These are phyloP conservation scores for Xanthoceras sorbifolium DNA, from an alignment of 345 rosid genomes.

Conservation along the genomic window DNA sequence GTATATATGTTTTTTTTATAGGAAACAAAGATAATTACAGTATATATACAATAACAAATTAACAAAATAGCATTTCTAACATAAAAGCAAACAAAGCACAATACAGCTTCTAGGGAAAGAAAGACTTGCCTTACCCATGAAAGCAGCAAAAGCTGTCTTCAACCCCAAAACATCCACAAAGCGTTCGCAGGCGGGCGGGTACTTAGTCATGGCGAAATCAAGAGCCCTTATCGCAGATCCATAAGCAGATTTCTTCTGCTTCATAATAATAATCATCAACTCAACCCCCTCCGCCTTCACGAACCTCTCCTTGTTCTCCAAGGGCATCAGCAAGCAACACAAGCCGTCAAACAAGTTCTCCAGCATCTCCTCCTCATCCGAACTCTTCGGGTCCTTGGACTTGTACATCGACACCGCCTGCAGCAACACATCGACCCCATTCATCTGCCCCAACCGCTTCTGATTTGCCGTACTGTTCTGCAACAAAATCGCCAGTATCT, in stretches of 20 bases:
- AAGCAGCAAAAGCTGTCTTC: constrained; percentile 95
- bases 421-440: constrained; percentile 87
- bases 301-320: constrained; percentile 98
- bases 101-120: constrained; percentile 12
- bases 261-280: constrained; percentile 96
- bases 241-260: constrained; percentile 96
- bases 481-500: constrained; percentile 85
- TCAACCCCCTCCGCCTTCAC: constrained; percentile 97
- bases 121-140: constrained; percentile 99
- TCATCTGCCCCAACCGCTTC: constrained; percentile 91
- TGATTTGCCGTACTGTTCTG: constrained; percentile 85
- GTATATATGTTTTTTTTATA: too few species aligned
- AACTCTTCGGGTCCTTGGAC: constrained; percentile 83
- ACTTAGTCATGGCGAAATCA: constrained; percentile 95
- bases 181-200: constrained; percentile 96
- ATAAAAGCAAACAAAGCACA: too few species aligned
- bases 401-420: constrained; percentile 96
- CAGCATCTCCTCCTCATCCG: constrained; percentile 96
- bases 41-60: too few species aligned
- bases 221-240: constrained; percentile 89
- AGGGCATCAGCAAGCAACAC: constrained; percentile 94
- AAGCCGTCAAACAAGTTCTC: constrained; percentile 87
- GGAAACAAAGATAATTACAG: too few species aligned
- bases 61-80: too few species aligned
- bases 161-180: constrained; percentile 93